Conservation (phyloP, 495 filamentous ascomycete species). For the Thermochaetoides thermophila region DNA sequence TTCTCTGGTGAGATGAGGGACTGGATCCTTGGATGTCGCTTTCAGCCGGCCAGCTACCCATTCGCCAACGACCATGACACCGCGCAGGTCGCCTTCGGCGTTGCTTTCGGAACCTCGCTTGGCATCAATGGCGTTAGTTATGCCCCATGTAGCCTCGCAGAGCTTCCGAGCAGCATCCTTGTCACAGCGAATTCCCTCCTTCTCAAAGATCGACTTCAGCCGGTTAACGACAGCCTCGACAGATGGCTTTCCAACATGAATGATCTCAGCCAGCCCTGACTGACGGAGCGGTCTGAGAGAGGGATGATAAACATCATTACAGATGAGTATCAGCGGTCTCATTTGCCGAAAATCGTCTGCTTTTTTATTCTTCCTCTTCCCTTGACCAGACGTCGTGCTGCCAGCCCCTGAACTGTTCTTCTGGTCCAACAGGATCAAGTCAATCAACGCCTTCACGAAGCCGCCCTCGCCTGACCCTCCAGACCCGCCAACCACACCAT, state of each 20-base stretch:
- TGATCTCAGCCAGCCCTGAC: conserved; percentile 68
- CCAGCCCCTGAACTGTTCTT: conserved; percentile 48
- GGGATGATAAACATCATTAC: conserved; percentile 94
- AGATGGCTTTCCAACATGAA: conserved; percentile 82
- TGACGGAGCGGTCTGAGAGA: conserved; percentile 72
- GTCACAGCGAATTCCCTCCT: conserved; percentile 74
- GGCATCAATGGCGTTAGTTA: conserved; percentile 43
- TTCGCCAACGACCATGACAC: conserved; percentile 85
- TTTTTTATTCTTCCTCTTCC: conserved; percentile 38
- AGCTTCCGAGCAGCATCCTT: conserved; percentile 75
- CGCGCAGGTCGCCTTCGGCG: conserved; percentile 80
- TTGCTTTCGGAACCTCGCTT: conserved; percentile 44
- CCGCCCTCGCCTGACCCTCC: conserved; percentile 59
- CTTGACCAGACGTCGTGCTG: conserved; percentile 14
- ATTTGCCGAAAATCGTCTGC: conserved; percentile 72
- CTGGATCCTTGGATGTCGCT: conserved; percentile 26
- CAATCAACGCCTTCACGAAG: conserved; percentile 88
- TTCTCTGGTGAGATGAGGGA: conserved; percentile 47
- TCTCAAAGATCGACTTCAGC: conserved; percentile 67
- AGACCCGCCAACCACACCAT: conserved; percentile 73
- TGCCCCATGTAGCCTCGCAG: conserved; percentile 88
- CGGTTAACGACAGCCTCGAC: conserved; percentile 73
- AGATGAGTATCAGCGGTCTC: conserved; percentile 82
- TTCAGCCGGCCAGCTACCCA: conserved; percentile 79
- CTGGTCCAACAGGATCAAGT: conserved; percentile 71